Conservation (phyloP, 2,329 filamentous ascomycete genomes). For the Magnaporthiopsis poae region DNA sequence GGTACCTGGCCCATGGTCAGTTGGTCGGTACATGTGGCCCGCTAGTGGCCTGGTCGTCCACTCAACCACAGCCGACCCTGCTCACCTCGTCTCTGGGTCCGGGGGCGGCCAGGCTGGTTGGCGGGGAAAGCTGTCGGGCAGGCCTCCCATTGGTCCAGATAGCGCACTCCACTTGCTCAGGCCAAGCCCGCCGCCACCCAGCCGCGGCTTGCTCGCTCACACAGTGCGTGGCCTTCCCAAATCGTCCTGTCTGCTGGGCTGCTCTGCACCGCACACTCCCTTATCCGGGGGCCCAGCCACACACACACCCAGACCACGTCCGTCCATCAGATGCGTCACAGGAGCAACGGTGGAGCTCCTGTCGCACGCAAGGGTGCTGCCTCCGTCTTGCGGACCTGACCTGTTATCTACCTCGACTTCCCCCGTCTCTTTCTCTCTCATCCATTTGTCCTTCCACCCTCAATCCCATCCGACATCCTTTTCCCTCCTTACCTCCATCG, state of each 20-base stretch:
- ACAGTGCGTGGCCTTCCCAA: background rate
- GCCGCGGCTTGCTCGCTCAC: background rate
- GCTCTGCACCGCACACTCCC: no score
- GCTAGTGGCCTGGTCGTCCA: background rate
- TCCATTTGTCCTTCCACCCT: constrained; percentile 2
- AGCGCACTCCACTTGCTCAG: background rate
- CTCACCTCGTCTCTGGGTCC: background rate
- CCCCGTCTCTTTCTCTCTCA: background rate
- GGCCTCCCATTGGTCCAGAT: background rate
- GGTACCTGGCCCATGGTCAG: background rate
- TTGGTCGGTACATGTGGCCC: background rate
- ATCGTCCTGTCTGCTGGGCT: background rate
- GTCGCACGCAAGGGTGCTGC: background rate
- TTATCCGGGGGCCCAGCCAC: background rate
- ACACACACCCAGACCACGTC: background rate
- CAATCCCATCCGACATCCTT: background rate
- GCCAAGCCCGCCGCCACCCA: background rate
- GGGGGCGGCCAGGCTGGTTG: background rate
- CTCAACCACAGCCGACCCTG: background rate
- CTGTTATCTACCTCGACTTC: background rate
- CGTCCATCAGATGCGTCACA: constrained; percentile 7
- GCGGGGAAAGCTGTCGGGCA: background rate
- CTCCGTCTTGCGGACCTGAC: constrained; percentile 1
- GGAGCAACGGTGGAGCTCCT: constrained; percentile 7
- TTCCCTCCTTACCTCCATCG: background rate